Evolutionary conservation across 495 filamentous ascomycete species (phyloP).

Genomic region (Aspergillus saccharolyticus): DNA sequence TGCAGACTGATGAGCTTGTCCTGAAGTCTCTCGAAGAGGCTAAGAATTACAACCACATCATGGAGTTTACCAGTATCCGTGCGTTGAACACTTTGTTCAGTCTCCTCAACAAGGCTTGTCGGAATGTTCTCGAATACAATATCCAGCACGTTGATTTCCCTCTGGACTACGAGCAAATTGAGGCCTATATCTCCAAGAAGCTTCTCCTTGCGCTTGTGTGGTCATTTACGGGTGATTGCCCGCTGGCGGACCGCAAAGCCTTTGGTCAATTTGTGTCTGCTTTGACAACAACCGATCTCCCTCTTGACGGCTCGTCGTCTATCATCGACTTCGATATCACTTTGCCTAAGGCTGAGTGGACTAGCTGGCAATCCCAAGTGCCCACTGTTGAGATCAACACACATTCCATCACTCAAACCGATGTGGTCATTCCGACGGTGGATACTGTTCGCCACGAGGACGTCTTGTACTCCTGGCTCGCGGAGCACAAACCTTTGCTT

Average conservation of each 20-base stretch:
- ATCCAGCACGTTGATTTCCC: conserved; percentile 90
- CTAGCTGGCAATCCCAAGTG: conserved; percentile 88
- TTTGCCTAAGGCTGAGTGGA: conserved; percentile 82
- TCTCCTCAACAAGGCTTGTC: conserved; percentile 84
- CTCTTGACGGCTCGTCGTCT: conserved; percentile 66
- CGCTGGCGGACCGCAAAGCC: conserved; percentile 74
- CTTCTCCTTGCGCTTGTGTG: conserved; percentile 85
- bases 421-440: conserved; percentile 94
- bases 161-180: conserved; percentile 79
- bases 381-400: conserved; percentile 94
- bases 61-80: conserved; percentile 90
- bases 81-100: conserved; percentile 93
- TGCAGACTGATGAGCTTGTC: conserved; percentile 75
- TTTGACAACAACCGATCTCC: conserved; percentile 77
- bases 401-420: conserved; percentile 92
- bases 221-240: conserved; percentile 94
- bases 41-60: conserved; percentile 82
- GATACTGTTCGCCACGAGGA: conserved; percentile 98
- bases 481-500: conserved; percentile 93
- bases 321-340: conserved; percentile 94
- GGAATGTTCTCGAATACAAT: conserved; percentile 93
- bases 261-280: conserved; percentile 81
- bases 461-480: conserved; percentile 96
- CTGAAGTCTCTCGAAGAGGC: conserved; percentile 69
- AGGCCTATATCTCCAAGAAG: conserved; percentile 87